Evolutionary conservation across 1,284 basidiomycete genomes (phyloP).

Genomic region (Sanghuangporus sanghuang): DNA sequence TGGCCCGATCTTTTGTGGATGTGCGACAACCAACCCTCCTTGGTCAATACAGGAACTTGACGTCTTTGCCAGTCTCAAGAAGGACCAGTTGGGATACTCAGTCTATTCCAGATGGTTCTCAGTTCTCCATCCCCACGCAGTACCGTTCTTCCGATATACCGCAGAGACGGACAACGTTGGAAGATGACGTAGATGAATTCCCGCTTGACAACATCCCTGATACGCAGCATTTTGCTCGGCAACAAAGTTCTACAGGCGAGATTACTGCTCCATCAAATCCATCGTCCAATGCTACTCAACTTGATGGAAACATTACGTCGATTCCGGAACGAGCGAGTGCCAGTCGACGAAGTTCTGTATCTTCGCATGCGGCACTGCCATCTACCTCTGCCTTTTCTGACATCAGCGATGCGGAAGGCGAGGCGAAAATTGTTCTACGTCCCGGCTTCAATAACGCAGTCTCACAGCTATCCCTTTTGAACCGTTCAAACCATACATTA

Average conservation of each 20-base stretch:
- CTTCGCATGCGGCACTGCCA: conserved; percentile 24
- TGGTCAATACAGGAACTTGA: background rate
- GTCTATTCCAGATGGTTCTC: conserved; percentile 1
- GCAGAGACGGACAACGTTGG: background rate
- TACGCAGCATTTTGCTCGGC: background rate
- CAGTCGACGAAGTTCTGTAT: conserved; percentile 38
- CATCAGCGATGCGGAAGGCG: conserved; percentile 17
- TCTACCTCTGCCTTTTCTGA: conserved; percentile 23
- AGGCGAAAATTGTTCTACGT: conserved; percentile 65
- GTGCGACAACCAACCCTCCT: conserved; percentile 3
- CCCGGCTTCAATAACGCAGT: conserved; percentile 68
- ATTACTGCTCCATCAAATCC: conserved; percentile 27
- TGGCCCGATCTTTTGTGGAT: conserved; percentile 10
- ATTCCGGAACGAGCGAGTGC: conserved; percentile 23
- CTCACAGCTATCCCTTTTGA: conserved; percentile 79
- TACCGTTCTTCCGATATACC: background rate
- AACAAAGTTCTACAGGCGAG: conserved; percentile 4
- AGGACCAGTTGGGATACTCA: conserved; percentile 7
- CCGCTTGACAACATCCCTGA: conserved; percentile 6
- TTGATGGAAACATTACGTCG: conserved; percentile 25
- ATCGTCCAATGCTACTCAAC: conserved; percentile 24
- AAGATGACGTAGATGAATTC: conserved; percentile 12
- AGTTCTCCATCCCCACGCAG: background rate
- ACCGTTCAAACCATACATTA: conserved; percentile 83
- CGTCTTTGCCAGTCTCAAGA: conserved; percentile 2